Percentiles rank a stretch among this genome's conserved stretches.
Conservation (phyloP, 768 basidiomycete genomes). For the Kwoniella heveanensis region DNA sequence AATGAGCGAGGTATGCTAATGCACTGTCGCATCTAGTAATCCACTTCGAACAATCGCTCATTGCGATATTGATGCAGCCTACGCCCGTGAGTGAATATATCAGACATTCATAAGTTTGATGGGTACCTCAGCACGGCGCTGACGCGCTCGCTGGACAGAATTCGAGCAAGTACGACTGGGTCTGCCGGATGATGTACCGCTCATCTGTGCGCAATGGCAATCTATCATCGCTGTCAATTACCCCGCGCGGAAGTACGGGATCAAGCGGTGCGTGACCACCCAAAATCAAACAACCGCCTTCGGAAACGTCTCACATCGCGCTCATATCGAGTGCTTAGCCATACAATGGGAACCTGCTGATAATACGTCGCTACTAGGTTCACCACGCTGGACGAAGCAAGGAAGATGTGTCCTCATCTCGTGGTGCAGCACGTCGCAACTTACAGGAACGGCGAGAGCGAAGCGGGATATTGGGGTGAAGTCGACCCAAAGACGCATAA, state of each 20-base stretch:
- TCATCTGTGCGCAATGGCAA: constrained; percentile 50
- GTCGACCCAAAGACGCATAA: constrained; percentile 90
- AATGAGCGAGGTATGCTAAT: not conserved
- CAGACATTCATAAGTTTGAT: no score
- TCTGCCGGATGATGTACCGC: constrained; percentile 58
- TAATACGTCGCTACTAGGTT: constrained; percentile 5
- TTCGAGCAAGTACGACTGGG: constrained; percentile 83
- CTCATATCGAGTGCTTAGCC: no score
- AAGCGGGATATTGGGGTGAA: constrained; percentile 90
- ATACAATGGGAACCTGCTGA: no score
- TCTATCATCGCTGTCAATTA: constrained; percentile 90
- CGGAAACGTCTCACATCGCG: no score
- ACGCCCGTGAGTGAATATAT: constrained; percentile 62
- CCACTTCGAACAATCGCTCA: constrained; percentile 72
- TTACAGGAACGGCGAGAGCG: constrained; percentile 64
- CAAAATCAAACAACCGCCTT: no score
- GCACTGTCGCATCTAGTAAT: constrained; percentile 31
- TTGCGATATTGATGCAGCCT: constrained; percentile 69
- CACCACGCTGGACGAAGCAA: constrained; percentile 63
- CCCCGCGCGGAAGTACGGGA: constrained; percentile 86
- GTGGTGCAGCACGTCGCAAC: constrained; percentile 91
- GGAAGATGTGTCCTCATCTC: constrained; percentile 80
- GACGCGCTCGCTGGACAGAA: constrained; percentile 58
- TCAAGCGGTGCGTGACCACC: constrained; percentile 90
- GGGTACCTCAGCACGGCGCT: no score